These are phyloP conservation scores for Nicotiana rustica DNA, from an alignment of 305 asterid genomes.

Conservation along the genomic window DNA sequence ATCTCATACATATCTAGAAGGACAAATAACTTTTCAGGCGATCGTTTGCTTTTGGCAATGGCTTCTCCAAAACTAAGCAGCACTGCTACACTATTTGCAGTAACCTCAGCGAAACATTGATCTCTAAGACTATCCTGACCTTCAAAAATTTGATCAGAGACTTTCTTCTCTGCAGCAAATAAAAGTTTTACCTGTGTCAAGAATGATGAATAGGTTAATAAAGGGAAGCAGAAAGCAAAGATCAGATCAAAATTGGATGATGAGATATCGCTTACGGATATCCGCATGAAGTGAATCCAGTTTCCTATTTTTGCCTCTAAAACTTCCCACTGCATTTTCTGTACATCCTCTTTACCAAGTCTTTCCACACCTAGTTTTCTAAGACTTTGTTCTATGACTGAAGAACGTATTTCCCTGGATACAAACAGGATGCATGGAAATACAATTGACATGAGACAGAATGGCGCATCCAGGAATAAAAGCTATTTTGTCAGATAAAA, in stretches of 20 bases:
- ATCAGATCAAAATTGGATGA: conserved; percentile 26
- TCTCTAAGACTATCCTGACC: conserved; percentile 72
- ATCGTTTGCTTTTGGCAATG: conserved; percentile 89
- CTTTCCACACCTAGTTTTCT: conserved; percentile 90
- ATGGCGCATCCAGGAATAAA: neutral
- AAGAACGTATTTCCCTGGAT: conserved; percentile 76
- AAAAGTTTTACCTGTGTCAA: conserved; percentile 77
- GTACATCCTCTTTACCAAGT: conserved; percentile 93
- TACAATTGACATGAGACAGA: neutral
- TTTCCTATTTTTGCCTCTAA: conserved; percentile 93
- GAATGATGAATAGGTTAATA: conserved; percentile 27
- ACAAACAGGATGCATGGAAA: conserved; percentile 30
- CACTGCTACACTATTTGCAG: conserved; percentile 67
- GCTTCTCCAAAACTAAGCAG: conserved; percentile 97
- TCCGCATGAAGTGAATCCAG: conserved; percentile 90
- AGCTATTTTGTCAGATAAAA: neutral
- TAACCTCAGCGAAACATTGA: conserved; percentile 88
- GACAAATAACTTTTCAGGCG: conserved; percentile 96
- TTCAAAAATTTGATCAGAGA: conserved; percentile 77
- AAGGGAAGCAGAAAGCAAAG: conserved; percentile 29
- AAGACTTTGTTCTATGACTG: conserved; percentile 80
- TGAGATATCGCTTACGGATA: conserved; percentile 60
- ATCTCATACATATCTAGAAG: conserved; percentile 97
- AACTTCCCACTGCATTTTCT: conserved; percentile 97
- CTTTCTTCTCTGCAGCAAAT: conserved; percentile 86